Conservation (phyloP, 768 basidiomycete species). For the Serendipita indica region DNA sequence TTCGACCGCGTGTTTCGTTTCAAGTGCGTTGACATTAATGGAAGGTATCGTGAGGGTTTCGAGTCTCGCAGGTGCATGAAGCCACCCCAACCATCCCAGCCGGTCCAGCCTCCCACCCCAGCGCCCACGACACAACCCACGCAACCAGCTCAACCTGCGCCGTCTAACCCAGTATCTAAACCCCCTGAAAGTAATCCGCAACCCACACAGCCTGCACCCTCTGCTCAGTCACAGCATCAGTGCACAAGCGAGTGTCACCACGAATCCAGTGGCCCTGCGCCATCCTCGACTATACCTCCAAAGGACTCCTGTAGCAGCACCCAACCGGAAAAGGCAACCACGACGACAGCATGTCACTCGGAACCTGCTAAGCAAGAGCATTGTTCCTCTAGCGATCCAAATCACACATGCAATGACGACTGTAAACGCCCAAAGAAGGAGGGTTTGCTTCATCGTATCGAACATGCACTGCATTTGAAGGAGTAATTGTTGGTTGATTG, state of each 20-base stretch:
- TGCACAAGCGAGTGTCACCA: background rate
- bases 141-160: background rate
- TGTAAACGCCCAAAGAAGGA: background rate
- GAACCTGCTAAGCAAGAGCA: background rate
- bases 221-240: background rate
- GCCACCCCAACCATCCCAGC: background rate
- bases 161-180: background rate
- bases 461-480: background rate
- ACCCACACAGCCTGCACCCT: background rate
- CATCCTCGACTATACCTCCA: background rate
- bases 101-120: background rate
- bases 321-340: background rate
- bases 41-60: background rate
- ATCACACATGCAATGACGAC: background rate
- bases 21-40: too few species aligned
- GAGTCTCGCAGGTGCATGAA: slow-evolving; percentile 5
- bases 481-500: background rate
- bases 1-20: too few species aligned
- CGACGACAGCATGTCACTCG: background rate
- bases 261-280: too few species aligned
- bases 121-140: background rate
- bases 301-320: background rate
- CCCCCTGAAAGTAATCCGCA: background rate
- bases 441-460: background rate
- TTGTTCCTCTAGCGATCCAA: background rate